Conservation (phyloP, 257 asterid species). For the Plectranthus barbatus region DNA sequence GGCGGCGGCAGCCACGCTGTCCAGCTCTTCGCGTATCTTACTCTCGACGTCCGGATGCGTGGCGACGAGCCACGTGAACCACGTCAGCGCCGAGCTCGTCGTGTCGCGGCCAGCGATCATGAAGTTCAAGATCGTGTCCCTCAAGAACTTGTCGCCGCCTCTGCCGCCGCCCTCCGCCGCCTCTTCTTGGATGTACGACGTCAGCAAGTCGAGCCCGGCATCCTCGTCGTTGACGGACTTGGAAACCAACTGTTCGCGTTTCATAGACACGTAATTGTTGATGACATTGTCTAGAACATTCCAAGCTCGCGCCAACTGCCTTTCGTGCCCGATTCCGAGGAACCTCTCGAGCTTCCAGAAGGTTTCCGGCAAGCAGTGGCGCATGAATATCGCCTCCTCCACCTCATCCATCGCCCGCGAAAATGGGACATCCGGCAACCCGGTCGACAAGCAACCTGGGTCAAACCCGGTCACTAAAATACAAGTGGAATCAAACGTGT, state of each 20-base stretch:
- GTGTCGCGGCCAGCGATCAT: slow-evolving; percentile 73
- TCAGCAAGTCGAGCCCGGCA: slow-evolving; percentile 36
- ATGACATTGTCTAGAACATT: slow-evolving; percentile 35
- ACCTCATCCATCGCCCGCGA: slow-evolving; percentile 61
- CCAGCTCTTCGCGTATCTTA: slow-evolving; percentile 41
- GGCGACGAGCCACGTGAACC: slow-evolving; percentile 56
- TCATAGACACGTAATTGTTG: slow-evolving; percentile 33
- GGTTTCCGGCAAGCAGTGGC: slow-evolving; percentile 41
- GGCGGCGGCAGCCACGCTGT: neutral
- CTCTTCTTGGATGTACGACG: slow-evolving; percentile 34
- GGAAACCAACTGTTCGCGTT: slow-evolving; percentile 22
- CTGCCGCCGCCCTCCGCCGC: neutral
- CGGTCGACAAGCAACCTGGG: slow-evolving; percentile 49
- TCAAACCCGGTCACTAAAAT: slow-evolving; percentile 47
- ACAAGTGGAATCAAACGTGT: slow-evolving; percentile 54
- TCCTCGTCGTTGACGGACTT: neutral
- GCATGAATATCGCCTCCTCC: slow-evolving; percentile 49
- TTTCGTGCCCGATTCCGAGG: slow-evolving; percentile 39
- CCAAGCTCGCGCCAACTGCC: slow-evolving; percentile 28
- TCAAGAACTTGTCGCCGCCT: slow-evolving; percentile 32
- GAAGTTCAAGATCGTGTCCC: slow-evolving; percentile 47
- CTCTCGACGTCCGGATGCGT: slow-evolving; percentile 38
- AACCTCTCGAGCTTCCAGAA: slow-evolving; percentile 35
- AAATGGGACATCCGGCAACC: slow-evolving; percentile 48
- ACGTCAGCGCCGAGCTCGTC: slow-evolving; percentile 53